These are phyloP conservation scores for Cordyceps tenuipes DNA, from an alignment of 2,329 filamentous ascomycete genomes.

Conservation along the genomic window DNA sequence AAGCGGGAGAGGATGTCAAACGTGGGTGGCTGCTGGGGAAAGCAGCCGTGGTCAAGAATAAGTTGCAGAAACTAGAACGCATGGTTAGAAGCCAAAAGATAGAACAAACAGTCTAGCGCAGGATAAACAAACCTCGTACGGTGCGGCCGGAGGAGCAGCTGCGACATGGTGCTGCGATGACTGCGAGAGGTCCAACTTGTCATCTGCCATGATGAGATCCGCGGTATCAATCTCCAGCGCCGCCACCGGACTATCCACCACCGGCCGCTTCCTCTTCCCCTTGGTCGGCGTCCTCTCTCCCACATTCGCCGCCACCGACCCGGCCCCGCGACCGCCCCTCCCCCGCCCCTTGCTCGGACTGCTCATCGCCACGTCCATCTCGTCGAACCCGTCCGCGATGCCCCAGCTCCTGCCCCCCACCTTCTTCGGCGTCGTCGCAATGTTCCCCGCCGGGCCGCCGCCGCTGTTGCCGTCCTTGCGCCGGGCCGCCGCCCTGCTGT, in stretches of 20 bases:
- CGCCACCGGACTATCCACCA: constrained; percentile 57
- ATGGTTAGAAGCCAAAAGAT: constrained; percentile 16
- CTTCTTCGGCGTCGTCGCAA: constrained; percentile 53
- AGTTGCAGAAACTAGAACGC: constrained; percentile 47
- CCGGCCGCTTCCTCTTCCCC: constrained; percentile 60
- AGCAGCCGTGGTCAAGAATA: constrained; percentile 53
- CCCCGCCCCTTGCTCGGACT: constrained; percentile 46
- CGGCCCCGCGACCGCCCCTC: constrained; percentile 29
- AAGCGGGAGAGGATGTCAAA: constrained; percentile 61
- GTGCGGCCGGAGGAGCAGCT: constrained; percentile 20
- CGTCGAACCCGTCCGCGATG: constrained; percentile 70
- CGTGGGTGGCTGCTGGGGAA: constrained; percentile 48
- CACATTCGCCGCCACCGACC: constrained; percentile 35
- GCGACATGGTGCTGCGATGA: constrained; percentile 16
- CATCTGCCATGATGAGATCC: constrained; percentile 30
- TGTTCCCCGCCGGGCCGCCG: constrained; percentile 20
- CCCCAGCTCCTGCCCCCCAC: constrained; percentile 39
- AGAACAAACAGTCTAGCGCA: neutral
- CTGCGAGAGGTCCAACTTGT: constrained; percentile 15
- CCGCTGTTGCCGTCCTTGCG: constrained; percentile 32
- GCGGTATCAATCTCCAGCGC: constrained; percentile 46
- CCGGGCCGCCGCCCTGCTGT: constrained; percentile 27
- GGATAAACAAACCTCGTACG: constrained; percentile 35
- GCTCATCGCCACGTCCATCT: constrained; percentile 48
- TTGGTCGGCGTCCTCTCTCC: constrained; percentile 55